A percentile compares a stretch with the other conserved stretches of the same genome.
phyloP scores from a whole-genome alignment of 1,139 yeast genomes.

The Spencermartinsiella ligniputridi region DNA sequence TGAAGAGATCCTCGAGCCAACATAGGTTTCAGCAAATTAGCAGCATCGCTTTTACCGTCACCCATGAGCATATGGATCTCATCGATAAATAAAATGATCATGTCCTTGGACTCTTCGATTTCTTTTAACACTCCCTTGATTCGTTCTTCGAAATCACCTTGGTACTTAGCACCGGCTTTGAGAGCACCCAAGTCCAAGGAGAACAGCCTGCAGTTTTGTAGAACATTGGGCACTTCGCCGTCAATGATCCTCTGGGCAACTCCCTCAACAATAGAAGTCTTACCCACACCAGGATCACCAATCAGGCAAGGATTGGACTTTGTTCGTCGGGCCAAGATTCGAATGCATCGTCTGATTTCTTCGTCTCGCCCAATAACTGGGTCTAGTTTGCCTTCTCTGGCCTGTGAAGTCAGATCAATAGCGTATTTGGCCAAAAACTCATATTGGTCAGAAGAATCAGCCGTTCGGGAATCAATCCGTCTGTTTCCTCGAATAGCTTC shows the following conservation, averaged over 20 bases:
- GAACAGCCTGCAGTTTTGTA: slow-evolving; percentile 73
- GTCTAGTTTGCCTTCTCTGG: slow-evolving; percentile 90
- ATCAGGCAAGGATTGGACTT: slow-evolving; percentile 94
- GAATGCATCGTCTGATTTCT: slow-evolving; percentile 89
- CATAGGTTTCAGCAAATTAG: slow-evolving; percentile 94
- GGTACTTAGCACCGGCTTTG: slow-evolving; percentile 97
- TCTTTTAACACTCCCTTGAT: slow-evolving; percentile 93
- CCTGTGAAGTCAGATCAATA: slow-evolving; percentile 86
- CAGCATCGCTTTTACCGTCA: slow-evolving; percentile 91
- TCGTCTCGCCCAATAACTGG: slow-evolving; percentile 99
- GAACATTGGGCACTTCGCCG: slow-evolving; percentile 87
- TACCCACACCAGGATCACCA: slow-evolving; percentile 99
- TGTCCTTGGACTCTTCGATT: slow-evolving; percentile 78
- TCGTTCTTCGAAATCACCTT: slow-evolving; percentile 98
- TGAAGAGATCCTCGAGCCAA: slow-evolving; percentile 94
- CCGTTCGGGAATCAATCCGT: slow-evolving; percentile 88
- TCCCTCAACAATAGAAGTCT: slow-evolving; percentile 96
- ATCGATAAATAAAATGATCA: slow-evolving; percentile 87
- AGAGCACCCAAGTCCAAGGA: slow-evolving; percentile 92
- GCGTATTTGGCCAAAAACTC: slow-evolving; percentile 90
- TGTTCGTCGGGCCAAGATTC: slow-evolving; percentile 91
- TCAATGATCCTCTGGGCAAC: slow-evolving; percentile 96
- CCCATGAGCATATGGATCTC: slow-evolving; percentile 99
- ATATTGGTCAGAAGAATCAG: slow-evolving; percentile 79
- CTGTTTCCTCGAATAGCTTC: slow-evolving; percentile 83